Evolutionary conservation across 768 basidiomycete species (phyloP).

Genomic region (Lentinula raphanica): DNA sequence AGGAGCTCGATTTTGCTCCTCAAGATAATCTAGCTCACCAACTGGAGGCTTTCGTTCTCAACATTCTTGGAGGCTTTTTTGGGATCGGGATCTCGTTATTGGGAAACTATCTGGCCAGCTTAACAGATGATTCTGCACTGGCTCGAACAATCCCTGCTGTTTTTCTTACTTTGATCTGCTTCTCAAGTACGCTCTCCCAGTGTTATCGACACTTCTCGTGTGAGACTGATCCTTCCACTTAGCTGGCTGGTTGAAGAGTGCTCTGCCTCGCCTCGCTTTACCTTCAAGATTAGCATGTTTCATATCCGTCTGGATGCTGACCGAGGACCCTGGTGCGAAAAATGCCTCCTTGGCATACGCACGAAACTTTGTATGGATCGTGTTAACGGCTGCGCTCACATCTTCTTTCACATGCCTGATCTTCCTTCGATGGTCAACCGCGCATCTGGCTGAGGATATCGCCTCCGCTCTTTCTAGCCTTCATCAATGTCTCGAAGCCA

Average conservation of each 20-base stretch:
- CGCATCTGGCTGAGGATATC: slow-evolving; percentile 36
- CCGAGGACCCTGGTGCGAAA: slow-evolving; percentile 25
- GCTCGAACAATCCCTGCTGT: slow-evolving; percentile 34
- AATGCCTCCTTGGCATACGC: slow-evolving; percentile 23
- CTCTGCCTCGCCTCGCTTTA: slow-evolving; percentile 37
- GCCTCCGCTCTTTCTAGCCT: slow-evolving; percentile 28
- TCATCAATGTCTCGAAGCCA: slow-evolving; percentile 26
- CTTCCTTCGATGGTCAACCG: slow-evolving; percentile 36
- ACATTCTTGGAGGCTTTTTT: slow-evolving; percentile 34
- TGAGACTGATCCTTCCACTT: slow-evolving; percentile 4
- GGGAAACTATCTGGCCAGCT: slow-evolving; percentile 16
- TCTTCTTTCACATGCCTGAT: slow-evolving; percentile 32
- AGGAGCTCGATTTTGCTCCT: slow-evolving; percentile 43
- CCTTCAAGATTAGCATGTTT: slow-evolving; percentile 43
- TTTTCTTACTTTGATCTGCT: slow-evolving; percentile 34
- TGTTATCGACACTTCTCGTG: neutral
- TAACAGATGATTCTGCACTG: slow-evolving; percentile 17
- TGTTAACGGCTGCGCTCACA: slow-evolving; percentile 30
- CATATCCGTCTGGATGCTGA: slow-evolving; percentile 42
- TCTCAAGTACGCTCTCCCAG: slow-evolving; percentile 24
- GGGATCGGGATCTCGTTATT: slow-evolving; percentile 29
- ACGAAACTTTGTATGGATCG: slow-evolving; percentile 35
- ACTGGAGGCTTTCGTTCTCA: slow-evolving; percentile 38
- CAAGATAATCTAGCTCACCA: slow-evolving; percentile 45
- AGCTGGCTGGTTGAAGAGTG: slow-evolving; percentile 32